These are phyloP conservation scores for Candida mesenterica DNA, from an alignment of 1,139 yeast genomes.

Conservation along the genomic window DNA sequence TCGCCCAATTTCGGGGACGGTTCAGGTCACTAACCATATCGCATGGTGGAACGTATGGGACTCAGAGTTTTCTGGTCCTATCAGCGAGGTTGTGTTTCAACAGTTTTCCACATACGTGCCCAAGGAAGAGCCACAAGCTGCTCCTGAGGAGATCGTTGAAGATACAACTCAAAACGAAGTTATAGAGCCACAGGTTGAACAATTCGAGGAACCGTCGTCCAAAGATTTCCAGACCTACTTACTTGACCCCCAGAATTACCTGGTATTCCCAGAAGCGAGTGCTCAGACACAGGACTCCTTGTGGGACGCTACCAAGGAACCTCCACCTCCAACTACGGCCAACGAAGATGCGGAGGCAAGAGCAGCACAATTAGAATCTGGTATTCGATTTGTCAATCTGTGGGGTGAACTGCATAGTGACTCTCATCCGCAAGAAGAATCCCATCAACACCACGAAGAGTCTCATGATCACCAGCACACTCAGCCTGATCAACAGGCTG, in stretches of 20 bases:
- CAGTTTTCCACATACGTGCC: background rate
- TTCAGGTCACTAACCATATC: conserved; percentile 16
- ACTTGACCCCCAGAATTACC: conserved; percentile 32
- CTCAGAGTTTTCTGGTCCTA: conserved; percentile 26
- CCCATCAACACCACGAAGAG: background rate
- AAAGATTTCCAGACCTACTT: no score
- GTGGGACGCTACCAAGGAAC: conserved; percentile 41
- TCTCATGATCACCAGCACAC: background rate
- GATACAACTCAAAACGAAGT: background rate
- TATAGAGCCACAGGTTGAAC: background rate
- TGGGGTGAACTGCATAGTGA: conserved; percentile 18
- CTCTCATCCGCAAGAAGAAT: background rate
- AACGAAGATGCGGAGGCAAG: conserved; percentile 15
- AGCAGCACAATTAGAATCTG: conserved; percentile 7
- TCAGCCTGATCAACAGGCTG: background rate
- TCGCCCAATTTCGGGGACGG: conserved; percentile 11
- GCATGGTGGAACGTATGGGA: conserved; percentile 50
- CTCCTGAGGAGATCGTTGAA: background rate
- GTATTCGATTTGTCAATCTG: conserved; percentile 15
- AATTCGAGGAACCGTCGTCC: no score
- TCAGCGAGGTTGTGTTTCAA: conserved; percentile 12
- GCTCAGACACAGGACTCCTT: conserved; percentile 26
- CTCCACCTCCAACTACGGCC: conserved; percentile 26
- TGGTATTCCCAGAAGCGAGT: conserved; percentile 19
- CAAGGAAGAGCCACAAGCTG: background rate